Evolutionary conservation across 2,329 filamentous ascomycete genomes (phyloP), one percentile per base, ranked within the genome.

Genomic region (Capronia epimyces): DNA sequence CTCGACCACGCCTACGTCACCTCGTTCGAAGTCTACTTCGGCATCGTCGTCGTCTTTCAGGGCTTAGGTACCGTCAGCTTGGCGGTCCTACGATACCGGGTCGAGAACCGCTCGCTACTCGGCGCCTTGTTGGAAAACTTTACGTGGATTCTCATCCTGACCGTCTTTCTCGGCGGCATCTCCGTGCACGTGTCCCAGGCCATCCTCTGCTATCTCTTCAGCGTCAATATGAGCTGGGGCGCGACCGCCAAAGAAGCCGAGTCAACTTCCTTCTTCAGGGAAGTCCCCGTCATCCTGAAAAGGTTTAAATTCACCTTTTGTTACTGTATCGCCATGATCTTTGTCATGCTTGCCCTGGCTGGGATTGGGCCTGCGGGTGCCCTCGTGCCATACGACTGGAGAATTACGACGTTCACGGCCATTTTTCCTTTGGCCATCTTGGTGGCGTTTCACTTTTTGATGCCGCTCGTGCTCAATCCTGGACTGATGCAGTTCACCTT

Each of bases 221-320:
- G 87, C 70, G 81, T 91, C 64, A 78, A 93, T 69, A 91, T 93
- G 84, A 81, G 80, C 2, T 93, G 88, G 88, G 87, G 87, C 44
- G 82, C 87, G 1, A 94, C 89, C 0, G 79, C 82, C 32, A 94
- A 94, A 71, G 89, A 95, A 54, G 52, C 67, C 62, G 50, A 65
- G 62, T 83, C 85, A 63, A 84, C 85, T 21, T 86, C 87, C 68
- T 94, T 94, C 70, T 91, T 90, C 70, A 85, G 87, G 53, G 88
- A 93, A 65, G 80, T 90, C 15, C 84, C 85, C 27, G 86, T 85
- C 65, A 86, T 94, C 36, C 66, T 91, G 44, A 84, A 82, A 69
- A 83, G 81, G 67, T 91, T 91, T 76, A 89, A 85, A 72, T 87
- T 67, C 24, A 66, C 63, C 4, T 70, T 71, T 56, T 22, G 66